Percentiles rank a stretch among this genome's conserved stretches.
These are phyloP conservation scores for Calocybe gangraenosa DNA, from an alignment of 768 basidiomycete genomes.

Conservation along the genomic window DNA sequence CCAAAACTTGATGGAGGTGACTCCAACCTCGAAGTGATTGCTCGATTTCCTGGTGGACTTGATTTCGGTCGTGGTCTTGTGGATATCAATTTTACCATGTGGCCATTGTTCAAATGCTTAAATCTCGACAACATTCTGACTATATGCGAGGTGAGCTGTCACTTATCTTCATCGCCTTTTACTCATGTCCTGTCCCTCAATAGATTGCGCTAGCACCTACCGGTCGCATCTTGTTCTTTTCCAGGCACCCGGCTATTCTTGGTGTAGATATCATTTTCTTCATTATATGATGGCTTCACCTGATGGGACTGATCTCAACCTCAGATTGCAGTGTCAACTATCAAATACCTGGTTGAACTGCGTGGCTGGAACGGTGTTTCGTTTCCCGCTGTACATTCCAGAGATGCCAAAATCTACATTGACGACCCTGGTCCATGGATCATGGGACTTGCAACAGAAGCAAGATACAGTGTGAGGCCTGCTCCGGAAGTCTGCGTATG, in stretches of 20 bases:
- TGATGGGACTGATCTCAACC: constrained; percentile 8
- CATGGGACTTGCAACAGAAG: constrained; percentile 83
- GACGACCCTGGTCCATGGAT: constrained; percentile 98
- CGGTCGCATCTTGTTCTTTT: constrained; percentile 84
- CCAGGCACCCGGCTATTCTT: constrained; percentile 87
- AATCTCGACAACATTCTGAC: constrained; percentile 93
- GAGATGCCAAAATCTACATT: constrained; percentile 90
- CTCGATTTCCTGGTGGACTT: constrained; percentile 88
- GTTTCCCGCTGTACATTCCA: constrained; percentile 75
- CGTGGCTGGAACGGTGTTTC: constrained; percentile 92
- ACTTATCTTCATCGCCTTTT: neutral
- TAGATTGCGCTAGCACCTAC: constrained; percentile 87
- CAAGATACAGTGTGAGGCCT: constrained; percentile 71
- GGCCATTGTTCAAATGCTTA: constrained; percentile 91
- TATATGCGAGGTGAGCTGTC: constrained; percentile 69
- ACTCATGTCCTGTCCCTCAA: constrained; percentile 57
- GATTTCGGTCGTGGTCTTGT: constrained; percentile 90
- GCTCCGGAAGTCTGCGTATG: constrained; percentile 82
- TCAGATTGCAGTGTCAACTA: constrained; percentile 82
- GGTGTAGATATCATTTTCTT: constrained; percentile 42
- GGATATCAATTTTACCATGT: constrained; percentile 95
- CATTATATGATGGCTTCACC: neutral
- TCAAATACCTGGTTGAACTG: constrained; percentile 89
- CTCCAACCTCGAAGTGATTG: constrained; percentile 72
- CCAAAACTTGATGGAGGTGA: constrained; percentile 51